Conservation (phyloP, 2,329 filamentous ascomycete genomes). For the Bisporella sp. region DNA sequence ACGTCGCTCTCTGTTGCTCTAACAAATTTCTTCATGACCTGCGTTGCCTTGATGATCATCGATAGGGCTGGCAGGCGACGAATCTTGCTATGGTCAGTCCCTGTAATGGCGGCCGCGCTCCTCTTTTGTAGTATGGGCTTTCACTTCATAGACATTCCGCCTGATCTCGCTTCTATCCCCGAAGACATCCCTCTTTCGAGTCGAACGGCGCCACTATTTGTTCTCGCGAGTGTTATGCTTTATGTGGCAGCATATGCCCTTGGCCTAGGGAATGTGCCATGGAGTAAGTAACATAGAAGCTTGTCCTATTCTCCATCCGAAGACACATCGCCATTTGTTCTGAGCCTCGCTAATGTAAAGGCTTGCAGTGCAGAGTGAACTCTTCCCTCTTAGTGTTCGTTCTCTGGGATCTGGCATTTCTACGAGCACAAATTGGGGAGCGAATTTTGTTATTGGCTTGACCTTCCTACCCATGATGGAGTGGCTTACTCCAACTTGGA, state of each 20-base stretch:
- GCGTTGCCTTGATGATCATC: constrained; percentile 68
- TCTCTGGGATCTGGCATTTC: constrained; percentile 65
- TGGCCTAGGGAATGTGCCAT: constrained; percentile 86
- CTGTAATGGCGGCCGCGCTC: constrained; percentile 73
- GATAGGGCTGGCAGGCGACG: constrained; percentile 72
- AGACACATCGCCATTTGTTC: not conserved
- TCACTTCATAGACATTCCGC: constrained; percentile 40
- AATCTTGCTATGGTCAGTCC: constrained; percentile 76
- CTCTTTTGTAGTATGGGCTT: constrained; percentile 68
- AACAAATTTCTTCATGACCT: constrained; percentile 76
- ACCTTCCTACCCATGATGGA: constrained; percentile 89
- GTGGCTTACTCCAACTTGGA: constrained; percentile 61
- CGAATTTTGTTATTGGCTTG: constrained; percentile 79
- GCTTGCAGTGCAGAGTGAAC: constrained; percentile 65
- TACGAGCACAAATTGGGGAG: constrained; percentile 80
- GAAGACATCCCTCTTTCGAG: constrained; percentile 15
- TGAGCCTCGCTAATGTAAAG: not conserved
- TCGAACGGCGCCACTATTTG: constrained; percentile 41
- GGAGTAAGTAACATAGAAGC: constrained; percentile 40
- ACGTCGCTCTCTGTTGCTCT: constrained; percentile 74
- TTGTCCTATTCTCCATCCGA: too few species aligned
- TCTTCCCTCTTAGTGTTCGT: constrained; percentile 73
- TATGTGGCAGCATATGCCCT: constrained; percentile 84
- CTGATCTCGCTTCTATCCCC: constrained; percentile 17
- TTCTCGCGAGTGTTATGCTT: constrained; percentile 69